phyloP scores from a whole-genome alignment of 2,329 filamentous ascomycete species.

The Exserohilum turcica region DNA sequence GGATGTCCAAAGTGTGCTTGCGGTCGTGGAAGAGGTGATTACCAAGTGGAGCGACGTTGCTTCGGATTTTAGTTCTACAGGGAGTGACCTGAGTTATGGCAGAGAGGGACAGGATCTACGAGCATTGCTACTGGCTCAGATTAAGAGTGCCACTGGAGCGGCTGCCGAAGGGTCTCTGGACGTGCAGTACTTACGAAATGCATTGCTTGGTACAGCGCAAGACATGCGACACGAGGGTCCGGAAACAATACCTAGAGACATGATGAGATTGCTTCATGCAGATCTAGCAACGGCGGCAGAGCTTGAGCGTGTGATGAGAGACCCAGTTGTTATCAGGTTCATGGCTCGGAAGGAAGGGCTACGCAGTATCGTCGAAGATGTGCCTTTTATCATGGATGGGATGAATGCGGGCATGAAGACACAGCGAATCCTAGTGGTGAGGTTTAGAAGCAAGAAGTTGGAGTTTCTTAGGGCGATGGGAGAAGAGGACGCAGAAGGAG shows the following conservation, averaged over 20 bases:
- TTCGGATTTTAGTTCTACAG: background rate
- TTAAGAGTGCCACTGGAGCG: background rate
- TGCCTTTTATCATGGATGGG: background rate
- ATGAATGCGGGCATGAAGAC: background rate
- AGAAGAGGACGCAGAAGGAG: background rate
- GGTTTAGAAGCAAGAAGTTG: background rate
- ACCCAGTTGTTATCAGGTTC: slow-evolving; percentile 9
- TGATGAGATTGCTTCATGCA: slow-evolving; percentile 11
- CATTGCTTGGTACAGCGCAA: background rate
- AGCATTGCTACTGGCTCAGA: background rate
- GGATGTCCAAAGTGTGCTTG: slow-evolving; percentile 8
- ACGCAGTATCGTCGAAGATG: background rate
- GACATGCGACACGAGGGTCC: slow-evolving; percentile 13
- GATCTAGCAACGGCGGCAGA: slow-evolving; percentile 11
- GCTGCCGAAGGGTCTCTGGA: background rate
- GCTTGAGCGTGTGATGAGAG: background rate
- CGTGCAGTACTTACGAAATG: background rate
- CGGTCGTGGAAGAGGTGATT: slow-evolving; percentile 9
- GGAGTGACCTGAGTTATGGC: no score
- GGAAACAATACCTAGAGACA: background rate
- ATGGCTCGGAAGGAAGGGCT: background rate
- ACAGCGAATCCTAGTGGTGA: background rate
- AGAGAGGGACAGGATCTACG: background rate
- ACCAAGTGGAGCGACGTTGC: slow-evolving; percentile 10
- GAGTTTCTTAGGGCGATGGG: background rate